Evolutionary conservation across 768 basidiomycete genomes (phyloP).

Genomic region (Trametes cubensis): DNA sequence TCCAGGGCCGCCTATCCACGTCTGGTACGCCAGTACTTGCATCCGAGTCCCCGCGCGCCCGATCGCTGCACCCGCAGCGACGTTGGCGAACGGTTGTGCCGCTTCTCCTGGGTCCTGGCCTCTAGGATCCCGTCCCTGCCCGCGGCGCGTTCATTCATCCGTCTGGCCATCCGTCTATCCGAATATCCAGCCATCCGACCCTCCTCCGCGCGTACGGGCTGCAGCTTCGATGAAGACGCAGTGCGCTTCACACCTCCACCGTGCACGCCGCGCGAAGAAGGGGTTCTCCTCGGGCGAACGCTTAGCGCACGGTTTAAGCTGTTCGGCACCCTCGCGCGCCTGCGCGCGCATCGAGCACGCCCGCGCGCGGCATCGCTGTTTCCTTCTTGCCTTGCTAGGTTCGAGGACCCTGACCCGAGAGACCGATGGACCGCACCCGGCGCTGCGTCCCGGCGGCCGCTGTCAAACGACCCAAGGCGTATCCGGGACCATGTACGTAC

Average conservation of each 20-base stretch:
- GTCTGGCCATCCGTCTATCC: too few species aligned
- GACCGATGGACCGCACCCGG: background rate
- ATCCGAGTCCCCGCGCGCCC: too few species aligned
- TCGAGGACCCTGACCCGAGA: background rate
- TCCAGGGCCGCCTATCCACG: background rate
- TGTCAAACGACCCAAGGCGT: constrained; percentile 8
- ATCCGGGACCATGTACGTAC: too few species aligned
- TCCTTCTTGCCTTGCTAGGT: background rate
- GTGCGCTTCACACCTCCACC: constrained; percentile 7
- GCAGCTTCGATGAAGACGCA: background rate
- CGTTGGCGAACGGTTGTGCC: too few species aligned
- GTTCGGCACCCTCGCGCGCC: constrained; percentile 15
- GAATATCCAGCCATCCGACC: background rate
- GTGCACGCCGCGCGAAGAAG: too few species aligned
- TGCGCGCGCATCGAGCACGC: background rate
- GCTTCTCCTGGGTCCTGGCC: too few species aligned
- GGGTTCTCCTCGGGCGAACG: constrained; percentile 9
- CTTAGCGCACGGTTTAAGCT: constrained; percentile 12
- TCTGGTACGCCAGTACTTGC: background rate
- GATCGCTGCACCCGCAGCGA: too few species aligned
- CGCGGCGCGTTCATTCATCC: too few species aligned
- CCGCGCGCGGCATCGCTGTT: too few species aligned
- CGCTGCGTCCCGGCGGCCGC: constrained; percentile 21
- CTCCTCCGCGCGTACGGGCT: background rate
- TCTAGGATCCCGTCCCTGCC: too few species aligned